Evolutionary conservation across 192 early-diverging fungal species (phyloP), one percentile per base, ranked within the genome.

Genomic region (Spinellus fusiger): DNA sequence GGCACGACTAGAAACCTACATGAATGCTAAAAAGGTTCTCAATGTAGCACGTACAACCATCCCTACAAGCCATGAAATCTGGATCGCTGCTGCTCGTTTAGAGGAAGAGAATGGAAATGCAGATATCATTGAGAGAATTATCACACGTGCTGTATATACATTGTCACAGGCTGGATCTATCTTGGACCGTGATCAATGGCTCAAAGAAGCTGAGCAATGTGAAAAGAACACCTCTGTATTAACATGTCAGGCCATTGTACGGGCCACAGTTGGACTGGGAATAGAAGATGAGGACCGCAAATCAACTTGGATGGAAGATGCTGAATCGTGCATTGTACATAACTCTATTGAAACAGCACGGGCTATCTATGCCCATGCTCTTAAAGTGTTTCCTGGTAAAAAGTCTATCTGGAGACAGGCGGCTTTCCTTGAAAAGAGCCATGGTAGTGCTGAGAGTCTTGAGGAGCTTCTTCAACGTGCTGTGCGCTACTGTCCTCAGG

Each of bases 61-160:
- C 33, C 93, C 94, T 16, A 92, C 93, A 0, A 87, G 84, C 53
- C 91, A 94, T 74, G 97, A 98, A 50, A 81, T 99, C 46, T 99
- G 94, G 93, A 87, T 99, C 25, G 85, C 91, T 2, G 97, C 91
- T 23, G 94, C 95, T 16, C 82, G 88, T 58, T 81, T 99, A 9
- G 90, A 94, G 66, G 94, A 97, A 71, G 81, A 91, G 49, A 80
- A 93, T 44, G 85, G 78, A 5, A 85, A 89, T 53, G 62, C 64
- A 5, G 77, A 79, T 23, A 81, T 74, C 64, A 84, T 93, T 5
- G 78, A 84, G 10, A 85, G 59, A 18, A 80, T 97, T 32, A 84
- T 96, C 31, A 65, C 69, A 1, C 79, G 78, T 47, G 94, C 91
- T 5, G 90, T 94, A 16, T 73, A 79, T 4, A 68, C 71, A 6